Conservation (phyloP, 768 basidiomycete genomes). For the Paxillus involutus region DNA sequence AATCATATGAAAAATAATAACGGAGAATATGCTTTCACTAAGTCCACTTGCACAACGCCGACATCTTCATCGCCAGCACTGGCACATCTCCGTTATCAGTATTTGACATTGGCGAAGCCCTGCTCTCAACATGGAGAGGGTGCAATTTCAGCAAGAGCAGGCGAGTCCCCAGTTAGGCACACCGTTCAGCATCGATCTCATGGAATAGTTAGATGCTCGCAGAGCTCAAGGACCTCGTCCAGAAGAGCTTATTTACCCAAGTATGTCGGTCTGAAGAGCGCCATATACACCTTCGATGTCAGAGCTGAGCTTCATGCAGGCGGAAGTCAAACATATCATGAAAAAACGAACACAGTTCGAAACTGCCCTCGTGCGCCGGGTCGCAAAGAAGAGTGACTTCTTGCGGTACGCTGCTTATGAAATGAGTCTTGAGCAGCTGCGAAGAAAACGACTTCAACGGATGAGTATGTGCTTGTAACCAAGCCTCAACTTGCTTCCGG, state of each 20-base stretch:
- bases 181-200: conserved; percentile 1
- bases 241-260: conserved; percentile 81
- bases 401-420: conserved; percentile 91
- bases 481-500: not conserved
- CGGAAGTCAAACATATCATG: conserved; percentile 82
- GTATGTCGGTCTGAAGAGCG: conserved; percentile 39
- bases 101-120: not conserved
- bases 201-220: conserved; percentile 71
- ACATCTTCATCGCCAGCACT: not conserved
- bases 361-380: conserved; percentile 76
- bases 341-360: conserved; percentile 84
- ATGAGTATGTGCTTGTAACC: conserved; percentile 49
- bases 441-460: conserved; percentile 71
- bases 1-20: not conserved
- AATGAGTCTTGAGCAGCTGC: conserved; percentile 80
- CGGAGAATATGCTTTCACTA: not conserved
- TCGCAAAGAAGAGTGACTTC: conserved; percentile 85
- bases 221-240: conserved; percentile 89
- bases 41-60: too few relatives aligned
- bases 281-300: not conserved
- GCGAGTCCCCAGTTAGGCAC: conserved; percentile 29
- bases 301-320: conserved; percentile 36
- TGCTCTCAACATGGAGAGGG: conserved; percentile 76
- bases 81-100: not conserved
- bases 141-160: conserved; percentile 93